Evolutionary conservation across 2,329 filamentous ascomycete species (phyloP).

Genomic region (Colletotrichum sp.): DNA sequence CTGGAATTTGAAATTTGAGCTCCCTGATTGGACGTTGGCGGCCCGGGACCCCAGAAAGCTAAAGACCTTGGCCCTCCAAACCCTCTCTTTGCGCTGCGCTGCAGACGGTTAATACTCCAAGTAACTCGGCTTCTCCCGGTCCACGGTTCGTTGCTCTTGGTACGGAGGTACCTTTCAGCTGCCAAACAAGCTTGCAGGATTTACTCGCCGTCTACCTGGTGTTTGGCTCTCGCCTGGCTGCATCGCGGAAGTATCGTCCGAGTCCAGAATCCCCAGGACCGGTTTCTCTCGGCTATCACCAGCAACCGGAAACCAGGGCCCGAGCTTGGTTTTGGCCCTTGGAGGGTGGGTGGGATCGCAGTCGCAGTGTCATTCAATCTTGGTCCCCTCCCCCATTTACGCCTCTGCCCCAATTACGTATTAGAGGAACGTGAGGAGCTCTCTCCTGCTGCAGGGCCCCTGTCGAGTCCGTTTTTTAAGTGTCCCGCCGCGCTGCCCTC

Average conservation of each 20-base stretch:
- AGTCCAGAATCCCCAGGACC: not conserved
- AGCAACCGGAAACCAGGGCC: conserved; percentile 8
- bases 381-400: not conserved
- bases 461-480: not conserved
- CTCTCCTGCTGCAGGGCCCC: not conserved
- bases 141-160: not conserved
- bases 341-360: not conserved
- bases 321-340: not conserved
- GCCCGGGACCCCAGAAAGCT: not conserved
- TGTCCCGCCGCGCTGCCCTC: not conserved
- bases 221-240: rapidly evolving
- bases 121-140: conserved; percentile 5
- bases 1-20: conserved; percentile 10
- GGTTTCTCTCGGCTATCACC: conserved; percentile 24
- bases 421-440: not conserved
- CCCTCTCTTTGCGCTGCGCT: not conserved
- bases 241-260: not conserved
- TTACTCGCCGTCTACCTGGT: not conserved
- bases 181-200: not conserved
- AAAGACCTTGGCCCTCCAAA: not conserved
- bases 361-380: not conserved
- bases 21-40: not conserved
- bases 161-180: conserved; percentile 20
- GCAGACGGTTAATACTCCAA: not conserved
- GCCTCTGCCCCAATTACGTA: conserved; percentile 12